A percentile compares a stretch with the other conserved stretches of the same genome.
These are phyloP conservation scores for Piloderma croceum DNA, from an alignment of 768 basidiomycete genomes.

Conservation along the genomic window DNA sequence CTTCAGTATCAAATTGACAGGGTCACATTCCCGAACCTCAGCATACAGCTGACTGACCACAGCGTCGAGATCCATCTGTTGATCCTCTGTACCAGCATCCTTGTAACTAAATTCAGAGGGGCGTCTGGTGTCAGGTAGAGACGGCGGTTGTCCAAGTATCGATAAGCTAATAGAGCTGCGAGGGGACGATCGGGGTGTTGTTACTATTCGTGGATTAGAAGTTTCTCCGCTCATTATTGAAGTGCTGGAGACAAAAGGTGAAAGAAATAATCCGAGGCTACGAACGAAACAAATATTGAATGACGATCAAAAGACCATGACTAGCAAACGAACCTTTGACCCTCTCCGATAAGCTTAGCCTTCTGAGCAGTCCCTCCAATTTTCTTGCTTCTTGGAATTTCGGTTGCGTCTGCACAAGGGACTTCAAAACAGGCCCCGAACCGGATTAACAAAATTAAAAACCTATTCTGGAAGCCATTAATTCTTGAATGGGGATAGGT, in stretches of 20 bases:
- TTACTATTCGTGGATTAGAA: not conserved
- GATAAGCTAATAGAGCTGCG: conserved; percentile 23
- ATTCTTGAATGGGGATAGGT: conserved; percentile 32
- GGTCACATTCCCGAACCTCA: conserved; percentile 19
- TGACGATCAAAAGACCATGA: not conserved
- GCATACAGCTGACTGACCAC: conserved; percentile 30
- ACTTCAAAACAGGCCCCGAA: too few species aligned
- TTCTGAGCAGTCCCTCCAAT: conserved; percentile 31
- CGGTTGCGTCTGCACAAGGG: conserved; percentile 45
- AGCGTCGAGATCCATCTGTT: conserved; percentile 27
- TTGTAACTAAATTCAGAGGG: not conserved
- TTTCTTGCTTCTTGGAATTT: conserved; percentile 47
- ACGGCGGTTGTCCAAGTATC: conserved; percentile 30
- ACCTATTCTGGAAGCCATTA: conserved; percentile 50
- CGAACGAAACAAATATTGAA: not conserved
- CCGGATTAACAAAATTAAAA: too few species aligned
- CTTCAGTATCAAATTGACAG: conserved; percentile 40
- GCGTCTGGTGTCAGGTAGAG: conserved; percentile 9
- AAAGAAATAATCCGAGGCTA: conserved; percentile 38
- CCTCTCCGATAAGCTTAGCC: conserved; percentile 9
- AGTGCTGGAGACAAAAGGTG: conserved; percentile 21
- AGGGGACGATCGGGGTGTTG: conserved; percentile 9
- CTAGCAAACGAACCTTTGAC: conserved; percentile 4
- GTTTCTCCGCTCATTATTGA: not conserved
- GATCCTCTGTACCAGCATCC: too few species aligned